Base-by-base conservation (phyloP, 192 early-diverging fungal genomes). In the Backusella mclennaniae region DNA sequence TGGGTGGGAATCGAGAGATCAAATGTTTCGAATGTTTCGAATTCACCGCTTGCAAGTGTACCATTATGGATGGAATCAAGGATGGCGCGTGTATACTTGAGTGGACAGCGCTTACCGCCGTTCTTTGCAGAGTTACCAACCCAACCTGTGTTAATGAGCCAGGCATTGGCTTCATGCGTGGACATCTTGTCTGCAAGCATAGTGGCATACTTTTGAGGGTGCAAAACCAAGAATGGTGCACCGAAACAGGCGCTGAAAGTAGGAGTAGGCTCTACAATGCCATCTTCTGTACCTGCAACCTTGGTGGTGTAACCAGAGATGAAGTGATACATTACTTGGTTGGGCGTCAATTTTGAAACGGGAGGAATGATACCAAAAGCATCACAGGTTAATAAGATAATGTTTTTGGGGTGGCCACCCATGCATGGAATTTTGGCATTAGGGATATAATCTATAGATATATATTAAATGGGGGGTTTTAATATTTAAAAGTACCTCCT, bases 121-220 rank as follows among this genome's bases (percentile, higher is more conserved):
- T 84, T 81, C 73, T 94, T 95, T 85, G 96, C 95, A 52, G 90
- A 90, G 72, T 96, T 96, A 84, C 97, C 96, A 82, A 89, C 95
- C 97, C 95, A 97, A 75, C 95, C 96, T 67, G 96, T 97, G 90
- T 97, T 98, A 89, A 97, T 92, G 73, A 93, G 85, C 95, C 95
- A 98, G 49, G 93, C 96, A 84, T 93, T 85, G 66, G 92, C 93
- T 79, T 88, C 86, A 87, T 99, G 92, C 69, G 81, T 59, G 17
- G 91, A 84, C 88, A 99, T 97, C 90, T 96, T 97, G 38, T 94
- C 91, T 4, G 97, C 97, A 42, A 98, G 89, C 95, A 97, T 97
- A 80, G 90, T 90, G 35, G 97, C 97, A 84, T 98, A 98, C 84
- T 93, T 95, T 76, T 92, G 90, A 29, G 97, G 97, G 85, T 98